A percentile compares a stretch with the other conserved stretches of the same genome.
phyloP scores from a whole-genome alignment of 116 monocot genomes.

The Papilionanthe hybrid region DNA sequence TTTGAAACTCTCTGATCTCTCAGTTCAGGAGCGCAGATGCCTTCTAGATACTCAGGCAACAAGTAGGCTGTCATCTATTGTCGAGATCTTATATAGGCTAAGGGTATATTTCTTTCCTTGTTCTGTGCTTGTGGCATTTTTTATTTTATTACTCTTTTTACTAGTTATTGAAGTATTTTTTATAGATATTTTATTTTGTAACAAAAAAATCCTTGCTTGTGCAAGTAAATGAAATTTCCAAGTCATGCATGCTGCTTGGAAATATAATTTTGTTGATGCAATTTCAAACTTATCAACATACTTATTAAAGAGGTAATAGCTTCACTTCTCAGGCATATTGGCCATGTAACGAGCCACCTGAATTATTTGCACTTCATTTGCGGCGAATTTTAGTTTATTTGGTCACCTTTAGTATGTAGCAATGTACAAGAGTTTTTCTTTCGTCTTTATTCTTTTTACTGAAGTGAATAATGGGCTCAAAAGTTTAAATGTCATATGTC shows the following conservation, averaged over 20 bases:
- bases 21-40: constrained; percentile 35
- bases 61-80: constrained; percentile 54
- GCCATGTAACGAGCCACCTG: neutral
- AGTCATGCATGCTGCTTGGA: neutral
- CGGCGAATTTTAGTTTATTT: neutral
- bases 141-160: neutral
- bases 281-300: neutral
- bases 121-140: neutral
- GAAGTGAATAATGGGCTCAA: no score
- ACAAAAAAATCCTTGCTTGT: neutral
- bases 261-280: neutral
- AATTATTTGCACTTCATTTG: neutral
- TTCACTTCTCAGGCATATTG: neutral
- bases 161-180: neutral
- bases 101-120: constrained; percentile 46
- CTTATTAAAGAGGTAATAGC: neutral
- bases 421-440: no score
- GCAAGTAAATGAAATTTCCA: neutral
- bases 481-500: no score
- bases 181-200: neutral
- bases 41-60: constrained; percentile 60
- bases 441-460: no score
- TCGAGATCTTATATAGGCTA: constrained; percentile 52
- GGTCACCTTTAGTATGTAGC: no score
- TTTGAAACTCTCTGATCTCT: constrained; percentile 63